A percentile compares a stretch with the other conserved stretches of the same genome.
Evolutionary conservation across 257 asterid genomes (phyloP).

Genomic region (Solanum rostratum): DNA sequence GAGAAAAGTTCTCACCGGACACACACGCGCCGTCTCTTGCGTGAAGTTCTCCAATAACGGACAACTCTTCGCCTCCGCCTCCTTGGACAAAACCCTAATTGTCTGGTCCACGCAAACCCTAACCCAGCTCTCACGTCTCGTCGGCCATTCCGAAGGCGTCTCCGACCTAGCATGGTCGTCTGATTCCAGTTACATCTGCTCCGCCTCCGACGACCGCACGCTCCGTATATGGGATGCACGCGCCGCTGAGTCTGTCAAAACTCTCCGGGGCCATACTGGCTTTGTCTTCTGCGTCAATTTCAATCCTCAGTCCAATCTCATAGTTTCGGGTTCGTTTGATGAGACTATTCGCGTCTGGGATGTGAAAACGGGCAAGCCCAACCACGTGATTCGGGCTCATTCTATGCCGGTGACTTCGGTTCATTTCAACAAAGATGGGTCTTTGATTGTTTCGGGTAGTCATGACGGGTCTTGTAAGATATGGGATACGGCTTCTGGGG

Average conservation of each 20-base stretch:
- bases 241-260: conserved; percentile 64
- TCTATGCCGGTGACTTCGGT: conserved; percentile 77
- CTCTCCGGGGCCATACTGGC: conserved; percentile 63
- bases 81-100: conserved; percentile 74
- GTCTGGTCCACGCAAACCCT: conserved; percentile 75
- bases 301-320: conserved; percentile 56
- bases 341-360: conserved; percentile 89
- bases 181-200: conserved; percentile 79
- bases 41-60: conserved; percentile 82
- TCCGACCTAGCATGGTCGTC: conserved; percentile 87
- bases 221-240: conserved; percentile 89
- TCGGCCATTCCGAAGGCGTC: conserved; percentile 79
- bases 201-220: conserved; percentile 97
- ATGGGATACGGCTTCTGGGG: conserved; percentile 65
- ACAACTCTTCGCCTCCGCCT: conserved; percentile 67
- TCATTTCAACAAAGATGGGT: conserved; percentile 67
- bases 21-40: conserved; percentile 58
- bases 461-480: conserved; percentile 93
- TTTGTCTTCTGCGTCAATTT: conserved; percentile 76
- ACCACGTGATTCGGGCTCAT: conserved; percentile 61
- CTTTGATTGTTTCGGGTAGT: conserved; percentile 72
- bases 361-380: conserved; percentile 57
- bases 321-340: conserved; percentile 81
- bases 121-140: conserved; percentile 34
- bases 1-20: conserved; percentile 36